These are phyloP conservation scores for Ascochyta viciae-villosae DNA, from an alignment of 2,329 filamentous ascomycete genomes.

Conservation along the genomic window DNA sequence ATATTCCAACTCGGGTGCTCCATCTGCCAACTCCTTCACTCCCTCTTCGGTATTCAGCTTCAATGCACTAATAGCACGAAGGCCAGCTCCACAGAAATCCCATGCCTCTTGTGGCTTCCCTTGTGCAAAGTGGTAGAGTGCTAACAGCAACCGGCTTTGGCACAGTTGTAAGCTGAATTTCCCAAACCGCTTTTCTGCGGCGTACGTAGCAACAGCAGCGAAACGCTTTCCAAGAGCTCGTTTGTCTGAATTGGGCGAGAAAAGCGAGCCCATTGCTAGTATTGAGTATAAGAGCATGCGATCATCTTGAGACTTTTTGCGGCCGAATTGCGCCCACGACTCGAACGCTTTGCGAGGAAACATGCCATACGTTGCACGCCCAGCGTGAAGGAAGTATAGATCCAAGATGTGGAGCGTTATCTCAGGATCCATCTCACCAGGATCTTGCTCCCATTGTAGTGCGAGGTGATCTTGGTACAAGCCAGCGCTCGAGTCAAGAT, in stretches of 20 bases:
- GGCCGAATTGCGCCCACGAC: conserved; percentile 59
- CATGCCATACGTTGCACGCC: conserved; percentile 62
- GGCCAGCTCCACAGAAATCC: conserved; percentile 69
- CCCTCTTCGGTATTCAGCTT: conserved; percentile 69
- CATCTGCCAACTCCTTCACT: conserved; percentile 51
- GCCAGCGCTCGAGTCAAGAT: conserved; percentile 37
- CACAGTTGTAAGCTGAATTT: conserved; percentile 68
- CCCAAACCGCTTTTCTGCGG: conserved; percentile 59
- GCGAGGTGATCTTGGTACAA: conserved; percentile 44
- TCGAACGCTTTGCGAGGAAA: conserved; percentile 63
- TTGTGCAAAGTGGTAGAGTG: conserved; percentile 69
- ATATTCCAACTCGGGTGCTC: conserved; percentile 60
- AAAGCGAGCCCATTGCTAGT: conserved; percentile 64
- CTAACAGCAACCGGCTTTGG: conserved; percentile 71
- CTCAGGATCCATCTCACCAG: conserved; percentile 59
- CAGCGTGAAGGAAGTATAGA: conserved; percentile 64
- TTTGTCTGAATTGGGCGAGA: conserved; percentile 57
- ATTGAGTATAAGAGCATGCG: conserved; percentile 67
- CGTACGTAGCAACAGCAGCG: conserved; percentile 64
- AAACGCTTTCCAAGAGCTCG: conserved; percentile 57
- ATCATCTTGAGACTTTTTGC: conserved; percentile 61
- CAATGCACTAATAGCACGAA: conserved; percentile 65
- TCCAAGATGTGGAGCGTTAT: conserved; percentile 61
- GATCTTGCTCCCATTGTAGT: conserved; percentile 60
- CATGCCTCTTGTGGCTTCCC: conserved; percentile 66